Percentiles rank a stretch among this genome's conserved stretches.
phyloP scores from a whole-genome alignment of 495 filamentous ascomycete species.

The Trichocladium uniseriatum region DNA sequence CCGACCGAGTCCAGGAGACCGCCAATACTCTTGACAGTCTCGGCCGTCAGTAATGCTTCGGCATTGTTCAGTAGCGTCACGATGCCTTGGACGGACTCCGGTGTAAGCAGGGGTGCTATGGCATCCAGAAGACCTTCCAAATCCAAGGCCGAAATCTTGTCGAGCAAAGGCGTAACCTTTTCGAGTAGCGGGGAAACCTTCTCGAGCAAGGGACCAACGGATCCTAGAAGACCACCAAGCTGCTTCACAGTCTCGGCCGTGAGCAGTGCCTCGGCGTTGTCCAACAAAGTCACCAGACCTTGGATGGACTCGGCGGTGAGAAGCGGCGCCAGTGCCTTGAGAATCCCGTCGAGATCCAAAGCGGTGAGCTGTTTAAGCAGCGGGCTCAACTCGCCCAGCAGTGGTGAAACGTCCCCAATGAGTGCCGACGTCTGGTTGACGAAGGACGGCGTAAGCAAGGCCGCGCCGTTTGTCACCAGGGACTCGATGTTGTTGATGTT shows the following conservation, averaged over 20 bases:
- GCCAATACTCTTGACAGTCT: too few relatives aligned
- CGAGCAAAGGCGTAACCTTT: conserved; percentile 25
- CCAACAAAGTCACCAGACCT: conserved; percentile 30
- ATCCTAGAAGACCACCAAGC: not conserved
- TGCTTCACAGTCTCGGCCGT: not conserved
- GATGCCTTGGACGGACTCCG: conserved; percentile 29
- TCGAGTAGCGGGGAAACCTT: too few relatives aligned
- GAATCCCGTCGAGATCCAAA: conserved; percentile 22
- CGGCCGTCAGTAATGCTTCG: too few relatives aligned
- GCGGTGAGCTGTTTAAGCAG: conserved; percentile 21
- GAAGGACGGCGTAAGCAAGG: too few relatives aligned
- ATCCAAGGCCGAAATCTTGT: conserved; percentile 10
- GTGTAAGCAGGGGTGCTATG: conserved; percentile 26
- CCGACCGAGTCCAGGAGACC: too few relatives aligned
- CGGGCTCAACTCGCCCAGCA: conserved; percentile 1
- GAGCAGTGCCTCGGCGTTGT: not conserved
- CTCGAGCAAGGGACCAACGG: conserved; percentile 2
- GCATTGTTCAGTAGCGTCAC: conserved; percentile 28
- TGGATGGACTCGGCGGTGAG: conserved; percentile 32
- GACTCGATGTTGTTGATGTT: too few relatives aligned
- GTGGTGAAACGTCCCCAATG: too few relatives aligned
- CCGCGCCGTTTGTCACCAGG: too few relatives aligned
- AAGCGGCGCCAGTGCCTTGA: conserved; percentile 21
- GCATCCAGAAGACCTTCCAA: conserved; percentile 1
- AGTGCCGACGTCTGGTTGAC: too few relatives aligned